Evolutionary conservation across 2,329 filamentous ascomycete species (phyloP).

Genomic region (Arthroderma sp.): DNA sequence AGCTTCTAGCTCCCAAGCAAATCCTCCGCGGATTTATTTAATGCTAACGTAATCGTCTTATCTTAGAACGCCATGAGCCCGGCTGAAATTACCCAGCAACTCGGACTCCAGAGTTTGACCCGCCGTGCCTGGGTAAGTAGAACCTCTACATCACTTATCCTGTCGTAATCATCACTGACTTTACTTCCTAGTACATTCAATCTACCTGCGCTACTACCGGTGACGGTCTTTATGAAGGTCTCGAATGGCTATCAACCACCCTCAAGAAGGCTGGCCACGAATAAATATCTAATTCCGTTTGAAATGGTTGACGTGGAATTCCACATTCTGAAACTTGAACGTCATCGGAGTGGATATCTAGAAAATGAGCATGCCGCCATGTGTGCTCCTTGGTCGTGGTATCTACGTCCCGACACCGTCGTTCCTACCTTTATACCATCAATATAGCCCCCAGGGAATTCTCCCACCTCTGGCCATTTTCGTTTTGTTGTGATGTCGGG

Average conservation of each 20-base stretch:
- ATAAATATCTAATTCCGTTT: constrained; percentile 21
- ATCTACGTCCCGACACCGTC: too few species aligned
- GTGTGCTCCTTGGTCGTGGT: too few species aligned
- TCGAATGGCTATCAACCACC: constrained; percentile 79
- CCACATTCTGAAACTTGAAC: background rate
- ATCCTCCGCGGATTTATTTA: background rate
- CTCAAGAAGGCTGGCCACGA: constrained; percentile 55
- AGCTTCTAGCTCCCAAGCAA: constrained; percentile 28
- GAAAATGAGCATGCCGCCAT: too few species aligned
- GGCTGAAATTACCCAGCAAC: constrained; percentile 99
- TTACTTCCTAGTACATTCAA: constrained; percentile 72
- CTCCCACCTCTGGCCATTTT: too few species aligned
- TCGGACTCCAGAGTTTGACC: constrained; percentile 96
- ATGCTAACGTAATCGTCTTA: constrained; percentile 6
- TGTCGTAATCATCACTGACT: constrained; percentile 5
- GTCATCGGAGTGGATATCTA: too few species aligned
- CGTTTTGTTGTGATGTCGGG: too few species aligned
- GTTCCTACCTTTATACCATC: too few species aligned
- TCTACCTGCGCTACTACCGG: constrained; percentile 97
- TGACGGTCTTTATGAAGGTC: constrained; percentile 98
- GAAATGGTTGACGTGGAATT: constrained; percentile 11
- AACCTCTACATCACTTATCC: constrained; percentile 10
- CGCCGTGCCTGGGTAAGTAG: constrained; percentile 92
- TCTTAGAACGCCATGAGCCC: constrained; percentile 96
- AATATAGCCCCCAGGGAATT: too few species aligned